Percentiles rank a stretch among this genome's conserved stretches.
phyloP scores from a whole-genome alignment of 805 yeast species.

The Yamadazyma philogaea region DNA sequence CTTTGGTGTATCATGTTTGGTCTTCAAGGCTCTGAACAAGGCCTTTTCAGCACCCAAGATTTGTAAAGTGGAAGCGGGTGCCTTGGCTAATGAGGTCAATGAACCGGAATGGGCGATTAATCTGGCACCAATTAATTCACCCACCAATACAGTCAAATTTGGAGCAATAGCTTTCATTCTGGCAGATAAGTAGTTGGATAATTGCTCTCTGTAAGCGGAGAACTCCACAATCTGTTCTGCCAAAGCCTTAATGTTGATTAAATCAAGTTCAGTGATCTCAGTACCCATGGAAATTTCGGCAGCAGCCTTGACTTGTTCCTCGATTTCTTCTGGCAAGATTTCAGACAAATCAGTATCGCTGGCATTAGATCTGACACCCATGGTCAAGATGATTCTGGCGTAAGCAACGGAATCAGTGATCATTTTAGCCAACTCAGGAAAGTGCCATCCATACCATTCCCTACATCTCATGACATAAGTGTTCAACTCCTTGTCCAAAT shows the following conservation, averaged over 20 bases:
- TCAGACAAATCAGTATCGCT: constrained; percentile 74
- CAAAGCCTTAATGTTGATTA: constrained; percentile 80
- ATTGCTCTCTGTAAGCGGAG: constrained; percentile 93
- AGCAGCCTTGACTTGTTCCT: constrained; percentile 76
- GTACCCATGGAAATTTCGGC: constrained; percentile 99
- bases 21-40: constrained; percentile 94
- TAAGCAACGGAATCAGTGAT: constrained; percentile 93
- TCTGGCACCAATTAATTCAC: constrained; percentile 98
- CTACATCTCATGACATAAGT: constrained; percentile 98
- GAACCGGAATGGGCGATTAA: constrained; percentile 97
- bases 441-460: constrained; percentile 99
- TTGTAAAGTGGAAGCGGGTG: constrained; percentile 98
- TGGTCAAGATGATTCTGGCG: constrained; percentile 87
- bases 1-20: constrained; percentile 98
- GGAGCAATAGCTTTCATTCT: constrained; percentile 99
- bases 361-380: constrained; percentile 94
- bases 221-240: constrained; percentile 97
- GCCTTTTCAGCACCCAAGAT: constrained; percentile 99
- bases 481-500: constrained; percentile 94
- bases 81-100: constrained; percentile 89
- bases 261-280: constrained; percentile 89
- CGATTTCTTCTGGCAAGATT: constrained; percentile 45
- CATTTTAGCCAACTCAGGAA: constrained; percentile 98
- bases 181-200: constrained; percentile 83
- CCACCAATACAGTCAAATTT: constrained; percentile 90